A percentile compares a stretch with the other conserved stretches of the same genome.
Conservation (phyloP, 441 rosid genomes). For the Gossypium davidsonii region DNA sequence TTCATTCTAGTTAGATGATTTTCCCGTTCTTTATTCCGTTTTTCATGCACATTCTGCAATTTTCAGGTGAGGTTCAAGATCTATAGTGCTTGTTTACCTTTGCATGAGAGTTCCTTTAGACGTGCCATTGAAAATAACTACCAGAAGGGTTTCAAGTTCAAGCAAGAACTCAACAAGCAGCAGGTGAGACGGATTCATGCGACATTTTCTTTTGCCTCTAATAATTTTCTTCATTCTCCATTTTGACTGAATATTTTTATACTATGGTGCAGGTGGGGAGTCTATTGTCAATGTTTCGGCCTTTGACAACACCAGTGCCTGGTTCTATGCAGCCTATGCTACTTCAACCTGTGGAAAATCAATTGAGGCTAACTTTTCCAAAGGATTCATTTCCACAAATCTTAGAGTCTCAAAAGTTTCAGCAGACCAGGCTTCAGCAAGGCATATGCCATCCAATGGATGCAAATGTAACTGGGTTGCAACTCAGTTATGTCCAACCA, state of each 20-base stretch:
- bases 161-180: conserved; percentile 39
- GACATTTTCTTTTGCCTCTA: not conserved
- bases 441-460: conserved; percentile 7
- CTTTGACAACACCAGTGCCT: conserved; percentile 26
- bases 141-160: conserved; percentile 36
- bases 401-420: conserved; percentile 26
- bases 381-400: conserved; percentile 20
- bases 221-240: not conserved
- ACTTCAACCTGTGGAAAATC: conserved; percentile 17
- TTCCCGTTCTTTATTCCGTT: not conserved
- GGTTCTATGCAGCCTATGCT: conserved; percentile 16
- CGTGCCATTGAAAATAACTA: conserved; percentile 37
- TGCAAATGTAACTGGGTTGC: not conserved
- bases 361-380: conserved; percentile 24
- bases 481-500: conserved; percentile 6
- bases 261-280: conserved; percentile 34
- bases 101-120: conserved; percentile 40
- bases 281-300: conserved; percentile 36
- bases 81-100: conserved; percentile 39
- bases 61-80: conserved; percentile 50
- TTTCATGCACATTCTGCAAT: not conserved
- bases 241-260: not conserved
- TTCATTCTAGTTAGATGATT: not conserved
- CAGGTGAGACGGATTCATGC: conserved; percentile 31
- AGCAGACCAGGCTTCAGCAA: conserved; percentile 16